Percentiles rank a stretch among this genome's conserved stretches.
Evolutionary conservation across 2,329 filamentous ascomycete genomes (phyloP).

Genomic region (Polytolypa hystricis): DNA sequence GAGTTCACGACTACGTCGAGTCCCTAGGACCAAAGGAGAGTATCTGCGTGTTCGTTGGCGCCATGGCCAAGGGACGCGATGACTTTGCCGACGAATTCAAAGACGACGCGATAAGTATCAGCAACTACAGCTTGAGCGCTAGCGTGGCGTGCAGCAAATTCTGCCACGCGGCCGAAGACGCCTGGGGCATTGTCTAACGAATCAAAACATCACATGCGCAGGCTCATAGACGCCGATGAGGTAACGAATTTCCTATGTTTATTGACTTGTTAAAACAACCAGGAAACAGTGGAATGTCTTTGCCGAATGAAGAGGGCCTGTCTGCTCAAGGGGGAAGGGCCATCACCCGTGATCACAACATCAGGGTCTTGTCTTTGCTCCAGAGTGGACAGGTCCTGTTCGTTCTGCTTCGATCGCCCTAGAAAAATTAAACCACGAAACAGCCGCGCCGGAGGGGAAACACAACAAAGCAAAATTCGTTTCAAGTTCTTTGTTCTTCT

Average conservation of each 20-base stretch:
- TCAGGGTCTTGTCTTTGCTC: slow-evolving; percentile 40
- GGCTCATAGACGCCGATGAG: slow-evolving; percentile 13
- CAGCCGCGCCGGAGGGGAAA: not conserved
- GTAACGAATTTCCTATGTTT: slow-evolving; percentile 20
- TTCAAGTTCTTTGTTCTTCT: slow-evolving; percentile 2
- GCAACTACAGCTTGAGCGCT: slow-evolving; percentile 92
- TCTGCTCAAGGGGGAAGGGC: slow-evolving; percentile 4
- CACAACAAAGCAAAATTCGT: not conserved
- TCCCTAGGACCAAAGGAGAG: slow-evolving; percentile 72
- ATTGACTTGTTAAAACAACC: slow-evolving; percentile 12
- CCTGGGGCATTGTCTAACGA: slow-evolving; percentile 78
- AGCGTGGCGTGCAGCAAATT: slow-evolving; percentile 99
- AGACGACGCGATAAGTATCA: slow-evolving; percentile 96
- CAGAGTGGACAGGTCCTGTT: slow-evolving; percentile 11
- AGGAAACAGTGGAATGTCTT: slow-evolving; percentile 1
- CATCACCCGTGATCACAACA: slow-evolving; percentile 58
- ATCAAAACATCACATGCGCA: not conserved
- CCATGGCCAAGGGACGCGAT: slow-evolving; percentile 95
- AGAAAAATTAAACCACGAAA: slow-evolving; percentile 5
- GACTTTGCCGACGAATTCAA: slow-evolving; percentile 91
- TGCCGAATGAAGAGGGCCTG: slow-evolving; percentile 6
- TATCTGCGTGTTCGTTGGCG: slow-evolving; percentile 93
- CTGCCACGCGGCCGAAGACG: slow-evolving; percentile 94
- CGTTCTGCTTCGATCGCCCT: slow-evolving; percentile 28
- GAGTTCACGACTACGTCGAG: slow-evolving; percentile 79